Percentiles rank a stretch among this genome's conserved stretches.
These are phyloP conservation scores for Debaryomyces tyrocola DNA, from an alignment of 805 yeast species.

Conservation along the genomic window DNA sequence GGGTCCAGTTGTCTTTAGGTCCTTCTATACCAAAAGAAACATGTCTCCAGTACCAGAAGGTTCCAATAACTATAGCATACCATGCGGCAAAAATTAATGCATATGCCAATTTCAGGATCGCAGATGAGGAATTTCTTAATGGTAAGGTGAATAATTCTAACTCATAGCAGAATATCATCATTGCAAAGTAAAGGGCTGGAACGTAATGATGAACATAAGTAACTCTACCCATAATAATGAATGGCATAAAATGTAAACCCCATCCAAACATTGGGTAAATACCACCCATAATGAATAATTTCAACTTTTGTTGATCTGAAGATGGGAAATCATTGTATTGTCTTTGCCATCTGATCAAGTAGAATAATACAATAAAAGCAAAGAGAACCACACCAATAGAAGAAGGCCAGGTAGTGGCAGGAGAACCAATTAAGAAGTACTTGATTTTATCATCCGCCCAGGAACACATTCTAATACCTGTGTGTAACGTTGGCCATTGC, in stretches of 20 bases:
- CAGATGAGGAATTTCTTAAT: conserved; percentile 17
- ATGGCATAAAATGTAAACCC: conserved; percentile 86
- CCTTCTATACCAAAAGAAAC: conserved; percentile 47
- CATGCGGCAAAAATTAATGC: conserved; percentile 23
- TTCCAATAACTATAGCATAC: conserved; percentile 33
- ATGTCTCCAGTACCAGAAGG: conserved; percentile 45
- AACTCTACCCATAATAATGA: conserved; percentile 91
- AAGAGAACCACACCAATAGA: conserved; percentile 57
- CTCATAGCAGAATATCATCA: conserved; percentile 67
- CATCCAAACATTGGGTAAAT: conserved; percentile 86
- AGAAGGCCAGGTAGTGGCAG: conserved; percentile 71
- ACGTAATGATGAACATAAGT: conserved; percentile 95
- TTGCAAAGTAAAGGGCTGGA: conserved; percentile 94
- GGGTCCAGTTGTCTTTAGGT: conserved; percentile 37
- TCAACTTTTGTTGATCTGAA: conserved; percentile 42
- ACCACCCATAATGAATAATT: conserved; percentile 67
- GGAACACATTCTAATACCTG: conserved; percentile 75
- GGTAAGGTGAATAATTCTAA: conserved; percentile 46
- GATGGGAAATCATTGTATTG: conserved; percentile 56
- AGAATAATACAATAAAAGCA: conserved; percentile 44
- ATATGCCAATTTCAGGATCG: conserved; percentile 18
- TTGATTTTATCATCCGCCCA: conserved; percentile 60
- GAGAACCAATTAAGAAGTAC: conserved; percentile 69
- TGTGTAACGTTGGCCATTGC: conserved; percentile 76
- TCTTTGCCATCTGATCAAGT: conserved; percentile 64